Conservation (phyloP, 2,329 filamentous ascomycete genomes). For the Westerdykella sp. region DNA sequence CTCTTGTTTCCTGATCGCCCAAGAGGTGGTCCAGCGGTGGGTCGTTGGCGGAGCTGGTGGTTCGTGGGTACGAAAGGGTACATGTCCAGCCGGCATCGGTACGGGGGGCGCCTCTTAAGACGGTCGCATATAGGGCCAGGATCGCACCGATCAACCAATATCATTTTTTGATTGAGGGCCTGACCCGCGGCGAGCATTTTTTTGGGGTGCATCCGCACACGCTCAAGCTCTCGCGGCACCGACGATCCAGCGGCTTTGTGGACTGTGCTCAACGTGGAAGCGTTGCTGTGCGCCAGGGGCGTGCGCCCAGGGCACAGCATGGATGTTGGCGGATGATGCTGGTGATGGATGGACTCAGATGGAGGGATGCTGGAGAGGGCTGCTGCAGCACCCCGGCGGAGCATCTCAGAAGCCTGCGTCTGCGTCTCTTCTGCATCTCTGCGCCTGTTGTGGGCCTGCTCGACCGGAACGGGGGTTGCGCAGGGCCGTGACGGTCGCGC, state of each 20-base stretch:
- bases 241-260: conserved; percentile 30
- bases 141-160: conserved; percentile 35
- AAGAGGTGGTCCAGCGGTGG: conserved; percentile 9
- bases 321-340: not conserved
- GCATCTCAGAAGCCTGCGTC: not conserved
- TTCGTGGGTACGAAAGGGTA: conserved; percentile 26
- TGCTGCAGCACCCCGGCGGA: no score
- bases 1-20: conserved; percentile 23
- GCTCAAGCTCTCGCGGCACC: conserved; percentile 20
- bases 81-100: conserved; percentile 31
- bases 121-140: conserved; percentile 23
- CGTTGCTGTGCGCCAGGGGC: conserved; percentile 22
- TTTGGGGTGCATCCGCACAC: conserved; percentile 30
- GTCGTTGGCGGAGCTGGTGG: conserved; percentile 18
- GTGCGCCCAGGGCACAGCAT: no score
- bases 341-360: conserved; percentile 23
- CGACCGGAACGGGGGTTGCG: not conserved
- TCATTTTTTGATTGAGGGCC: conserved; percentile 32
- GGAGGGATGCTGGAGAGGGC: conserved; percentile 8
- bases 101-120: conserved; percentile 20
- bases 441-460: not conserved
- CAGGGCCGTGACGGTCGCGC: no score
- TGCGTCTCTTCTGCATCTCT: not conserved
- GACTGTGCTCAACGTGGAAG: conserved; percentile 34
- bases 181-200: conserved; percentile 27